Evolutionary conservation across 1,139 yeast genomes (phyloP).

Genomic region (Hanseniaspora uvarum): DNA sequence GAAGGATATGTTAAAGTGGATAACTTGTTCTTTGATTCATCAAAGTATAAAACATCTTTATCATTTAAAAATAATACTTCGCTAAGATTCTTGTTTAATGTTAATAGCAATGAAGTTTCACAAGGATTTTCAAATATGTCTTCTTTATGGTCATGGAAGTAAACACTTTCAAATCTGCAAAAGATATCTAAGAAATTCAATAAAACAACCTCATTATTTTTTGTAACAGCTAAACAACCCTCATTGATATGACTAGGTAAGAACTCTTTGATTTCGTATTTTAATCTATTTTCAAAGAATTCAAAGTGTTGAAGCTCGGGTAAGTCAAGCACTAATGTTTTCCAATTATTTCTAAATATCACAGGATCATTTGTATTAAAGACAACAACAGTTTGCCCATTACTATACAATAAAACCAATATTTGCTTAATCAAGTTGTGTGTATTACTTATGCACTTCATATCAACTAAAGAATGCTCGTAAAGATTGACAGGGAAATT

Average conservation of each 20-base stretch:
- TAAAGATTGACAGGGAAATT: constrained; percentile 4
- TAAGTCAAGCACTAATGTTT: background rate
- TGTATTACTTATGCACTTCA: background rate
- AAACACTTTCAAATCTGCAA: constrained; percentile 7
- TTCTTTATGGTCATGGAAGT: background rate
- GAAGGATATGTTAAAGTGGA: background rate
- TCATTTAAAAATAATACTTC: background rate
- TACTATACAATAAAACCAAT: constrained; percentile 1
- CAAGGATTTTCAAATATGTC: background rate
- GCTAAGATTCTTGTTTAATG: background rate
- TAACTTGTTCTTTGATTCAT: background rate
- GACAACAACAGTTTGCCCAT: constrained; percentile 1
- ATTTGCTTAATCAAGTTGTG: background rate
- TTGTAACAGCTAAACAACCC: constrained; percentile 1
- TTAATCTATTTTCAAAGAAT: background rate
- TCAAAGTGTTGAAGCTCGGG: background rate
- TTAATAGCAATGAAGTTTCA: background rate
- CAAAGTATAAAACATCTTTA: background rate
- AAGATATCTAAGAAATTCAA: constrained; percentile 5
- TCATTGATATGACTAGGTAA: background rate
- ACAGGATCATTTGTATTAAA: background rate
- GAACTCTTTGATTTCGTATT: background rate
- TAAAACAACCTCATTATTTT: background rate
- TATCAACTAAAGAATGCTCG: constrained; percentile 2
- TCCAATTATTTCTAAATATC: constrained; percentile 2